Evolutionary conservation across 2,329 filamentous ascomycete species (phyloP).

Genomic region (Albifimbria verrucaria): DNA sequence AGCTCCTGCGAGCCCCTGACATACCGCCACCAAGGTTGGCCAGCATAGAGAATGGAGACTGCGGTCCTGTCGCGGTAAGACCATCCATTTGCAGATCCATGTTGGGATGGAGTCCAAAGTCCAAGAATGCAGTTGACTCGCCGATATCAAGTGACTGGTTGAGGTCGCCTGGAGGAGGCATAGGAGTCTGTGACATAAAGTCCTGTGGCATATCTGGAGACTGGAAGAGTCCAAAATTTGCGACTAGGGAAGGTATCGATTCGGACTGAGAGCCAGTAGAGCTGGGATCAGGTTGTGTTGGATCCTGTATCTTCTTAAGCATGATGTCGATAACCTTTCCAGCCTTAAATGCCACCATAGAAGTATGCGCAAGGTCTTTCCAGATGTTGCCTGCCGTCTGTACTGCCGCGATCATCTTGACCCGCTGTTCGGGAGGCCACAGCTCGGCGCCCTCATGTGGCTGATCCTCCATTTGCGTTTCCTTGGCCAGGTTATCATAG

Average conservation of each 20-base stretch:
- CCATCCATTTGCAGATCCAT: conserved; percentile 29
- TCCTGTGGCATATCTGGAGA: conserved; percentile 21
- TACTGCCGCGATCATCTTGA: conserved; percentile 73
- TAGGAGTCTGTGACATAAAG: conserved; percentile 14
- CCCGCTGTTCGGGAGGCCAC: conserved; percentile 58
- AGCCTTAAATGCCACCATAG: conserved; percentile 89
- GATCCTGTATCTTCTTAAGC: conserved; percentile 66
- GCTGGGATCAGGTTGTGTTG: conserved; percentile 8
- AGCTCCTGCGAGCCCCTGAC: conserved; percentile 37
- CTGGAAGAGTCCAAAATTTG: conserved; percentile 37
- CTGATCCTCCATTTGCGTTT: conserved; percentile 34
- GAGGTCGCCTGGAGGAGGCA: background rate
- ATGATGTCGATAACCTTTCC: conserved; percentile 78
- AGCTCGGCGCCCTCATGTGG: conserved; percentile 47
- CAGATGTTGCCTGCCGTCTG: conserved; percentile 75
- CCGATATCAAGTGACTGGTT: background rate
- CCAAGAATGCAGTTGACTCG: conserved; percentile 32
- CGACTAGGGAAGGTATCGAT: conserved; percentile 25
- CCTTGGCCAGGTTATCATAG: conserved; percentile 54
- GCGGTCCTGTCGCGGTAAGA: conserved; percentile 20
- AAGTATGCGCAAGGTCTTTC: conserved; percentile 71
- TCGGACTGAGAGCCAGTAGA: conserved; percentile 13
- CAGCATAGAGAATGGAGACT: conserved; percentile 53
- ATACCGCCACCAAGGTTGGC: conserved; percentile 34
- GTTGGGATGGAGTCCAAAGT: conserved; percentile 33